phyloP scores from a whole-genome alignment of 371 early-diverging fungal species.

The Mortierella sp. region DNA sequence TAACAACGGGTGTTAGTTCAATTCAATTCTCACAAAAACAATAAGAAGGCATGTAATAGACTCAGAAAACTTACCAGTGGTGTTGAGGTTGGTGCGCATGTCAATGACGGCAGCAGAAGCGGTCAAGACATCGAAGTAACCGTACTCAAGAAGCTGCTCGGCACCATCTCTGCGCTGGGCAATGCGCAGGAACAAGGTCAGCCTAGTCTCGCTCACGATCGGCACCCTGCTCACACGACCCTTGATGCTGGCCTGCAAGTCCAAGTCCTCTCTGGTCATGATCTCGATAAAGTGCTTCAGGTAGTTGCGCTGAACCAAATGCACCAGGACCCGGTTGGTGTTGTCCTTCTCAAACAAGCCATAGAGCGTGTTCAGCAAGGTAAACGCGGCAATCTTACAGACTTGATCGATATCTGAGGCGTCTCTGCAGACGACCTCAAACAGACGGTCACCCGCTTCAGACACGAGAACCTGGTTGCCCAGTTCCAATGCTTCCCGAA shows the following conservation, averaged over 20 bases:
- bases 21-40: neutral
- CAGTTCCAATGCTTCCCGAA: conserved; percentile 45
- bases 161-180: conserved; percentile 83
- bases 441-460: conserved; percentile 73
- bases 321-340: conserved; percentile 70
- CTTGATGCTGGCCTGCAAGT: conserved; percentile 70
- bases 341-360: conserved; percentile 64
- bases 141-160: conserved; percentile 78
- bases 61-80: conserved; percentile 27
- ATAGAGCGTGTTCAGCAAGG: conserved; percentile 81
- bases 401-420: conserved; percentile 85
- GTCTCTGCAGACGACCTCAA: conserved; percentile 83
- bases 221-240: conserved; percentile 68
- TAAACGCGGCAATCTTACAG: conserved; percentile 90
- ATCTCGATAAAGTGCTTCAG: conserved; percentile 74
- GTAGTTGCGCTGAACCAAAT: conserved; percentile 78
- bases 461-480: conserved; percentile 60
- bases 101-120: conserved; percentile 81
- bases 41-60: conserved; percentile 7
- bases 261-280: conserved; percentile 77
- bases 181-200: conserved; percentile 85
- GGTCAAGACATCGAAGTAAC: conserved; percentile 83
- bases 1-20: neutral
- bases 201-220: conserved; percentile 87
- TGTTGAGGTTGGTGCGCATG: conserved; percentile 66